A percentile compares a stretch with the other conserved stretches of the same genome.
Evolutionary conservation across 2,329 filamentous ascomycete species (phyloP).

Genomic region (Colletotrichum sp.): DNA sequence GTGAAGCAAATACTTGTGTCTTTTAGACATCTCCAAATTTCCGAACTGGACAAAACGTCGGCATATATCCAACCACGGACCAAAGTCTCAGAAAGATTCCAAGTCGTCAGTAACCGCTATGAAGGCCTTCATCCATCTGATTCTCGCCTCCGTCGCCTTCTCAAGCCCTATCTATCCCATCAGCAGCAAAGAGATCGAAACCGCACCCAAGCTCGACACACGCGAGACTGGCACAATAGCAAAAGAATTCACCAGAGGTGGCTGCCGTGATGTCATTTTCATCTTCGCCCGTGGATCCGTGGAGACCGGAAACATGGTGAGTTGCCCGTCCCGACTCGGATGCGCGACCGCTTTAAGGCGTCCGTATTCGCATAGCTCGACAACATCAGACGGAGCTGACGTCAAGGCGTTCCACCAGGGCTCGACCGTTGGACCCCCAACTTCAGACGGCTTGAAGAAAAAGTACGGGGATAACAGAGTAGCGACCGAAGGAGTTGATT

Average conservation of each 20-base stretch:
- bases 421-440: conserved; percentile 18
- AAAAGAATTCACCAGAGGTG: background rate
- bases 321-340: background rate
- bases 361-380: conserved; percentile 18
- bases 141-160: background rate
- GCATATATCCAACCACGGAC: background rate
- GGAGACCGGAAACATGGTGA: conserved; percentile 43
- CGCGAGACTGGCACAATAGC: background rate
- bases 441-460: conserved; percentile 20
- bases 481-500: conserved; percentile 34
- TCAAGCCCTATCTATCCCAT: background rate
- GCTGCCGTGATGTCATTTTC: conserved; percentile 35
- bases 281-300: conserved; percentile 43
- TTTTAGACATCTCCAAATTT: background rate
- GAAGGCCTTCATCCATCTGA: background rate
- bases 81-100: background rate
- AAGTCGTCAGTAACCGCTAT: background rate
- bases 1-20: background rate
- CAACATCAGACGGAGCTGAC: background rate
- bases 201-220: background rate
- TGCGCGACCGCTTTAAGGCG: conserved; percentile 24
- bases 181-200: background rate
- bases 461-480: conserved; percentile 24
- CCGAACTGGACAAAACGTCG: background rate
- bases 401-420: conserved; percentile 4